Conservation (phyloP, 371 early-diverging fungal species). For the Dichotomocladium elegans region DNA sequence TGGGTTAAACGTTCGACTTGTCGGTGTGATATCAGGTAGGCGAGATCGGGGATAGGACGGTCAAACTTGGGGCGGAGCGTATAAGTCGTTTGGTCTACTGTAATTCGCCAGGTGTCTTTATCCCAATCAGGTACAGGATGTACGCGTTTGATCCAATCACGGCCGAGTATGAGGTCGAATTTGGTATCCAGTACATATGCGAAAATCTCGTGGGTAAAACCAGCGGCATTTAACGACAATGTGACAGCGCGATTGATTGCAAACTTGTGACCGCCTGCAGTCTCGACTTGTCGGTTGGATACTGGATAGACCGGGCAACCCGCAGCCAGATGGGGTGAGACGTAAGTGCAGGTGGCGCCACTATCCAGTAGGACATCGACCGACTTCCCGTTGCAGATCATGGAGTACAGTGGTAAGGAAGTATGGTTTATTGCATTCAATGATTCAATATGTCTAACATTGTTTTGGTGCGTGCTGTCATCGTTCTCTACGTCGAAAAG, state of each 20-base stretch:
- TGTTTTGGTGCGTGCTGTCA: background rate
- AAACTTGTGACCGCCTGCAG: conserved; percentile 1
- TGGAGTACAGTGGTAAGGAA: too few species aligned
- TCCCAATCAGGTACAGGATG: conserved; percentile 3
- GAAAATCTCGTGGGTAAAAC: background rate
- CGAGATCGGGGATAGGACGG: too few species aligned
- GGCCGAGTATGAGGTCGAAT: conserved; percentile 5
- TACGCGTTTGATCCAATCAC: too few species aligned
- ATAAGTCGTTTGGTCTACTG: background rate
- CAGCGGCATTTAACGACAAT: background rate
- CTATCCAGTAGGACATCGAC: too few species aligned
- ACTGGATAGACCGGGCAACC: background rate
- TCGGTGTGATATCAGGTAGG: too few species aligned
- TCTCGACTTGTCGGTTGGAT: background rate
- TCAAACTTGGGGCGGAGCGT: background rate
- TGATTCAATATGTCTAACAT: background rate
- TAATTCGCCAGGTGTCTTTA: background rate
- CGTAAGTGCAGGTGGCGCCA: background rate
- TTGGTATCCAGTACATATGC: conserved; percentile 8
- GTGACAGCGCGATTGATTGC: background rate
- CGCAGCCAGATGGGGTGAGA: background rate
- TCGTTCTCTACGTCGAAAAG: too few species aligned
- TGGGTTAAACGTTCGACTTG: background rate
- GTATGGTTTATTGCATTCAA: too few species aligned
- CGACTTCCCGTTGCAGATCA: too few species aligned